A percentile compares a stretch with the other conserved stretches of the same genome.
Conservation (phyloP, 2,329 filamentous ascomycete genomes). For the Aureobasidium melanogenum region DNA sequence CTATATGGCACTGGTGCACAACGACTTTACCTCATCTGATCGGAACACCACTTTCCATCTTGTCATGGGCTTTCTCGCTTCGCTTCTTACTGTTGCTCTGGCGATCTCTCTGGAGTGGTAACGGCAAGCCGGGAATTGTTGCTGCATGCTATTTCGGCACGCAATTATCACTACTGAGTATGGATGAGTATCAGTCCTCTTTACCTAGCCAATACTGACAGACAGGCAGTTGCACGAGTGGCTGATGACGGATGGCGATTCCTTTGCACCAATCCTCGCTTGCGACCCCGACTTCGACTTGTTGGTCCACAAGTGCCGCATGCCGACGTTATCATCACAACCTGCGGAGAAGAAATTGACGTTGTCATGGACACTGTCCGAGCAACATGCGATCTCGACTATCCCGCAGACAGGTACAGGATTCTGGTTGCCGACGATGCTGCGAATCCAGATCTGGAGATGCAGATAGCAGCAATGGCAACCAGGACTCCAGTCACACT, state of each 20-base stretch:
- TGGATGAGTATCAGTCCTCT: not conserved
- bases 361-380: constrained; percentile 34
- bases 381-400: constrained; percentile 31
- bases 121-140: not conserved
- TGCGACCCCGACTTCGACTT: not conserved
- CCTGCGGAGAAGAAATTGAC: constrained; percentile 34
- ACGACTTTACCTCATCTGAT: not conserved
- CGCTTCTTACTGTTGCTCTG: constrained; percentile 2
- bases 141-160: not conserved
- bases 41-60: constrained; percentile 1
- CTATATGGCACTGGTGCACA: not conserved
- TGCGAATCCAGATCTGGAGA: constrained; percentile 25
- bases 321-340: constrained; percentile 37
- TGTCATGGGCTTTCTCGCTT: constrained; percentile 8
- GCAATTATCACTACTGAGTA: not conserved
- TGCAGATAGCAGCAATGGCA: constrained; percentile 27
- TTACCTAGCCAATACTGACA: not conserved
- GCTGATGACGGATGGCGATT: constrained; percentile 4
- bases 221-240: not conserved
- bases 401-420: constrained; percentile 28
- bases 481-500: constrained; percentile 28
- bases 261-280: not conserved
- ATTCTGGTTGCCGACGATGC: constrained; percentile 35
- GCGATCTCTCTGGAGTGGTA: not conserved
- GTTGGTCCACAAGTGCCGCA: not conserved